Base-by-base conservation (phyloP, 202 grass and related monocot genomes). In the Zoysia matrella region DNA sequence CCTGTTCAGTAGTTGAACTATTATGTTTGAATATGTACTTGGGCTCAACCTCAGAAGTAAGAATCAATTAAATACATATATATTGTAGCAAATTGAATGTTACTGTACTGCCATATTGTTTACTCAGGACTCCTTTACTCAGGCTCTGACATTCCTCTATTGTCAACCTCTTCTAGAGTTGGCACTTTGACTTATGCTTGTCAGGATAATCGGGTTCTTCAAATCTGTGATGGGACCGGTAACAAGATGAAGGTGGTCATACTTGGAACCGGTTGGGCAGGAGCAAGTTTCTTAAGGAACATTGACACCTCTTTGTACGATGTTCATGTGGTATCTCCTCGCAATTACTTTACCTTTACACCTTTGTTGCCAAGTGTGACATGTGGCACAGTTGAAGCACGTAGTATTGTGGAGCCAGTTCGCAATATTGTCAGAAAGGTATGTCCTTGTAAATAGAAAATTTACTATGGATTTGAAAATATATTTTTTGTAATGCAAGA, bases 351-450 rank as follows among this genome's bases (percentile, higher is more conserved):
- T 67, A 83, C 79, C 48, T 94, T 94, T 67, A 94, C 92, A 74
- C 92, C 92, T 77, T 51, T 94, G 81, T 78, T 94, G 52, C 92
- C 92, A 22, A 94, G 89, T 22, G 86, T 94, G 58, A 91, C 92
- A 63, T 94, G 92, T 91, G 92, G 92, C 64, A 89, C 92, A 39
- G 92, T 94, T 65, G 92, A 94, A 85, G 83, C 92, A 80, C 92
- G 92, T 16, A 94, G 92, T 55, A 89, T 94, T 42, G 89, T 91
- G 71, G 92, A 94, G 69, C 86, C 92, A 53, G 85, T 94, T 74
- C 92, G 89, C 74, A 94, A 89, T 55, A 87, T 94, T 0, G 79
- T 94, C 53, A 82, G 64, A 73, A 94, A 89, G 92, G 92, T 94
- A 83, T 16, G 6, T 40, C 5, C 9, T 16, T 80, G 63, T 66